phyloP scores from a whole-genome alignment of 345 rosid genomes.

The Gynandropsis gynandra region DNA sequence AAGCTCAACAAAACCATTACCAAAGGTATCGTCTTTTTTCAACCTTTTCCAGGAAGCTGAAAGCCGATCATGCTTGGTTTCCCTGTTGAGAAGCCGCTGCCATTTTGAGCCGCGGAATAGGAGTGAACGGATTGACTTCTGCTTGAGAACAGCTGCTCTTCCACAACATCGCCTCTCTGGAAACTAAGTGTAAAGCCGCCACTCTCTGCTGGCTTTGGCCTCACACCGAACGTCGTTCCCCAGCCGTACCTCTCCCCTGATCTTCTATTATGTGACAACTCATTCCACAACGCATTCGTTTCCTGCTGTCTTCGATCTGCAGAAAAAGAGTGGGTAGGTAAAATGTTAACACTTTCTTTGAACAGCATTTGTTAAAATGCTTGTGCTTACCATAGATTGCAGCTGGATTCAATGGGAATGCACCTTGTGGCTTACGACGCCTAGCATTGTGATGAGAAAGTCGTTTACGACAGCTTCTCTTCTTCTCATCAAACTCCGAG shows the following conservation, averaged over 20 bases:
- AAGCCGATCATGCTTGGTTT: conserved; percentile 8
- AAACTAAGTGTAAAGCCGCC: conserved; percentile 31
- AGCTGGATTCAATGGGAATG: conserved; percentile 39
- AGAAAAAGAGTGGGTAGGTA: conserved; percentile 1
- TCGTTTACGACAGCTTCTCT: conserved; percentile 89
- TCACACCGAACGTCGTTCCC: conserved; percentile 39
- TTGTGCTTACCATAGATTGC: conserved; percentile 27
- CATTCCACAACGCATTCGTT: conserved; percentile 43
- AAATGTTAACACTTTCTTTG: conserved; percentile 28
- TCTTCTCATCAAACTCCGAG: conserved; percentile 85
- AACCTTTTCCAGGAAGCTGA: conserved; percentile 20
- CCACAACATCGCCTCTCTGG: conserved; percentile 35
- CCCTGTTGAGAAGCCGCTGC: conserved; percentile 31
- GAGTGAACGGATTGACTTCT: conserved; percentile 33
- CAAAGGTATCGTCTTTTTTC: too few relatives aligned
- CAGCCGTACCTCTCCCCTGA: conserved; percentile 32
- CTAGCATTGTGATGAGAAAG: conserved; percentile 96
- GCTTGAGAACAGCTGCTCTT: conserved; percentile 33
- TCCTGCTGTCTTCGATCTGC: conserved; percentile 56
- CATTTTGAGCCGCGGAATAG: conserved; percentile 27
- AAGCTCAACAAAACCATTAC: conserved; percentile 2
- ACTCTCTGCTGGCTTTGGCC: conserved; percentile 45
- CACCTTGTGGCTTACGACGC: conserved; percentile 83
- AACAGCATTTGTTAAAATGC: conserved; percentile 6
- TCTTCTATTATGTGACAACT: conserved; percentile 38